Evolutionary conservation across 139 green algal genomes (phyloP).

Genomic region (Asterochloris sp.): DNA sequence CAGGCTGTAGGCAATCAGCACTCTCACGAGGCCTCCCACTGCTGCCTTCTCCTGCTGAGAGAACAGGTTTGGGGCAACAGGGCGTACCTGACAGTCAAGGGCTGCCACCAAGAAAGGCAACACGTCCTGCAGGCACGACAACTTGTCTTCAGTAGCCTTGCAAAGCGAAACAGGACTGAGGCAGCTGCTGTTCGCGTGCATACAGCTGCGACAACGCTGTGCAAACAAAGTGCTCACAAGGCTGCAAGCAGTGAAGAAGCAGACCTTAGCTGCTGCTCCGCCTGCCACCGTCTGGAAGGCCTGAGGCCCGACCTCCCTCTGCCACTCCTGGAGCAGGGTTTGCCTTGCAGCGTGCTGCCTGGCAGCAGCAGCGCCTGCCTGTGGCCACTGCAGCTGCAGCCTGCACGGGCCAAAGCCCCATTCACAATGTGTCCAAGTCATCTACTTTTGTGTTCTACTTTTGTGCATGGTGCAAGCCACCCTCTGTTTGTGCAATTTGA

Average conservation of each 20-base stretch:
- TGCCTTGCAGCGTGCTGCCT: slow-evolving; percentile 21
- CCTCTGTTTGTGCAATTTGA: too few relatives aligned
- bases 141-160: neutral
- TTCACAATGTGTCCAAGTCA: neutral
- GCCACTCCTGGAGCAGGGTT: slow-evolving; percentile 59
- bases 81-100: slow-evolving; percentile 41
- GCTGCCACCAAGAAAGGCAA: slow-evolving; percentile 55
- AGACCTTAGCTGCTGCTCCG: neutral
- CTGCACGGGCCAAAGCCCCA: slow-evolving; percentile 23
- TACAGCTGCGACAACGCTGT: neutral
- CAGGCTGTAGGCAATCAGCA: slow-evolving; percentile 63
- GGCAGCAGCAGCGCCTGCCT: slow-evolving; percentile 19
- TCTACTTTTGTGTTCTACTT: too few relatives aligned
- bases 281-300: neutral
- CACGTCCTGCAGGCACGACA: slow-evolving; percentile 28
- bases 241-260: neutral
- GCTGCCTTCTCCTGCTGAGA: slow-evolving; percentile 36
- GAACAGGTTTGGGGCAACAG: slow-evolving; percentile 61
- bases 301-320: slow-evolving; percentile 19
- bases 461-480: too few relatives aligned
- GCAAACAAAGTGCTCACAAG: neutral
- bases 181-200: neutral
- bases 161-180: neutral
- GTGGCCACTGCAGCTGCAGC: slow-evolving; percentile 60
- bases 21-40: slow-evolving; percentile 39